Percentiles rank a stretch among this genome's conserved stretches.
Evolutionary conservation across 1,284 basidiomycete genomes (phyloP).

Genomic region (Pterula multifida): DNA sequence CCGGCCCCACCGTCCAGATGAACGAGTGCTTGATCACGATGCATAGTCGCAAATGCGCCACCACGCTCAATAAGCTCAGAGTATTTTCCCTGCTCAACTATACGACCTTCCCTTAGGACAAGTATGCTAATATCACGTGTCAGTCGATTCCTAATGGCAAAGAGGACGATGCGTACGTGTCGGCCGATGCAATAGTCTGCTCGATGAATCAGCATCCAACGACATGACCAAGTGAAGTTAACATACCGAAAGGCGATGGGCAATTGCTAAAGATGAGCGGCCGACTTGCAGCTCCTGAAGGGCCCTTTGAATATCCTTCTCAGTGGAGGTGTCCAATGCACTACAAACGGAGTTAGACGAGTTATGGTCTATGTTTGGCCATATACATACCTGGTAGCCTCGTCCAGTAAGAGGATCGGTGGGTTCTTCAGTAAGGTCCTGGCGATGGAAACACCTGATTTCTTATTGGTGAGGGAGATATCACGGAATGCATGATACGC

Average conservation of each 20-base stretch:
- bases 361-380: conserved; percentile 1
- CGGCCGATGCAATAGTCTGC: conserved; percentile 67
- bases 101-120: conserved; percentile 71
- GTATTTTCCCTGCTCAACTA: conserved; percentile 69
- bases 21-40: conserved; percentile 48
- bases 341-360: conserved; percentile 21
- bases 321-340: conserved; percentile 74
- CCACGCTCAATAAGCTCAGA: conserved; percentile 57
- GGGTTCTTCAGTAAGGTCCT: conserved; percentile 80
- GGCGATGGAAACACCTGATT: conserved; percentile 58
- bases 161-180: conserved; percentile 36
- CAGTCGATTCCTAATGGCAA: conserved; percentile 3
- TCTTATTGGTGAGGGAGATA: not conserved
- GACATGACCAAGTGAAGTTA: conserved; percentile 7
- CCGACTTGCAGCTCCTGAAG: conserved; percentile 61
- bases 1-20: conserved; percentile 28
- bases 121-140: conserved; percentile 43
- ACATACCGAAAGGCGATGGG: conserved; percentile 69
- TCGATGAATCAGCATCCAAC: conserved; percentile 9
- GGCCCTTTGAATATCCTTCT: conserved; percentile 77
- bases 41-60: conserved; percentile 71
- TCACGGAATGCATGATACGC: not conserved
- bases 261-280: conserved; percentile 68
- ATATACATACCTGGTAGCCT: conserved; percentile 49
- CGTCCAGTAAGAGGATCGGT: conserved; percentile 73